Percentiles rank a stretch among this genome's conserved stretches.
Evolutionary conservation across 202 grass and related monocot genomes (phyloP).

Genomic region (Eragrostis tef): DNA sequence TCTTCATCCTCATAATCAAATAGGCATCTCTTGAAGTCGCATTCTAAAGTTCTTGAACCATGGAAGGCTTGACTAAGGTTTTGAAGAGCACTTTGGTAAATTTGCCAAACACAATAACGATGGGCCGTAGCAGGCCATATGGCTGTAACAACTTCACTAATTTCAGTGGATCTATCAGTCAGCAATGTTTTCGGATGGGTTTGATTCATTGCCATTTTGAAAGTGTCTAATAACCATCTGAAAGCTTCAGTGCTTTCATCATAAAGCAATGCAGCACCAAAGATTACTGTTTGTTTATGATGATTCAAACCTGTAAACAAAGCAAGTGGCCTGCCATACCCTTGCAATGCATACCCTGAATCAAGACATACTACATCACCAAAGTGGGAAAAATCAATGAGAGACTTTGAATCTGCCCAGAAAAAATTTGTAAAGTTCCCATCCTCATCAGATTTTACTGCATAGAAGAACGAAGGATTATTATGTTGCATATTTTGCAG

Average conservation of each 20-base stretch:
- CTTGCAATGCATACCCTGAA: conserved; percentile 64
- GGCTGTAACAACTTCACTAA: conserved; percentile 61
- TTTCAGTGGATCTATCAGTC: conserved; percentile 61
- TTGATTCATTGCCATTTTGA: conserved; percentile 81
- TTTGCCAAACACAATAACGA: conserved; percentile 90
- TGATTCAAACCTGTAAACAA: conserved; percentile 90
- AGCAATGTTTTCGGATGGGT: conserved; percentile 77
- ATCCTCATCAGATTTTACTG: conserved; percentile 71
- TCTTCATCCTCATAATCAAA: conserved; percentile 83
- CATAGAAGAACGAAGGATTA: conserved; percentile 86
- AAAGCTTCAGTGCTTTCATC: conserved; percentile 79
- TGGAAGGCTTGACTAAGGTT: conserved; percentile 86
- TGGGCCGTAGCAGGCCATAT: conserved; percentile 58
- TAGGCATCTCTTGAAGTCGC: conserved; percentile 78
- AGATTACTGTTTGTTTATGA: conserved; percentile 83
- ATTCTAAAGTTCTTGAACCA: conserved; percentile 79
- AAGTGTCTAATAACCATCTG: conserved; percentile 83
- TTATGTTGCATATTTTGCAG: conserved; percentile 84
- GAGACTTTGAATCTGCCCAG: conserved; percentile 83
- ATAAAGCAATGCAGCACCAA: conserved; percentile 82
- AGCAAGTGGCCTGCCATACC: conserved; percentile 72
- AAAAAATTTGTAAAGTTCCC: conserved; percentile 70
- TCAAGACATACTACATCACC: conserved; percentile 90
- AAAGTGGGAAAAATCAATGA: conserved; percentile 76
- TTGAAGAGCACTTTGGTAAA: conserved; percentile 79